Evolutionary conservation across 768 basidiomycete species (phyloP).

Genomic region (Lentinula lateritia): DNA sequence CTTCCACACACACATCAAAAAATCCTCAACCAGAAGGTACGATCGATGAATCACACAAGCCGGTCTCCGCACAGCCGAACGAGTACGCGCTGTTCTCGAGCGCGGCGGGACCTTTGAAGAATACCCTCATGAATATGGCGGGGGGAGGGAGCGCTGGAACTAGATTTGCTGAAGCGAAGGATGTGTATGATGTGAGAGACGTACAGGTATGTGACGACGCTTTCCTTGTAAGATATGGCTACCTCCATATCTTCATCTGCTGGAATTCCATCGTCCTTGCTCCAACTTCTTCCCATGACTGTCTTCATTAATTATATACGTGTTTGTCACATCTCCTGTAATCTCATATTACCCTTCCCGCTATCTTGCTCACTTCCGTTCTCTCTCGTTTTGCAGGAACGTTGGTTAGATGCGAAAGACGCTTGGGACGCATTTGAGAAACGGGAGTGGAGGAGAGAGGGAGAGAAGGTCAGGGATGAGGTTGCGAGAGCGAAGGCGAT

Average conservation of each 20-base stretch:
- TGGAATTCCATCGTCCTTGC: too few relatives aligned
- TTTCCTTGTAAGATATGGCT: too few relatives aligned
- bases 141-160: background rate
- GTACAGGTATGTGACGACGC: conserved; percentile 25
- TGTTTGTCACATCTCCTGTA: too few relatives aligned
- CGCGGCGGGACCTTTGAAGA: conserved; percentile 47
- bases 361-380: too few relatives aligned
- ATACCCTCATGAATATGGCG: background rate
- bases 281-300: too few relatives aligned
- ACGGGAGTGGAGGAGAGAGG: conserved; percentile 72
- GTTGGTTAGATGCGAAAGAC: conserved; percentile 86
- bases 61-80: conserved; percentile 53
- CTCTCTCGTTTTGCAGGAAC: conserved; percentile 50
- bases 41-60: conserved; percentile 25
- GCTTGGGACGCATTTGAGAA: conserved; percentile 80
- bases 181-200: conserved; percentile 49
- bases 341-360: too few relatives aligned
- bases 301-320: too few relatives aligned
- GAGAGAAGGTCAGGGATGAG: conserved; percentile 47
- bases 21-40: conserved; percentile 25
- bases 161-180: conserved; percentile 8
- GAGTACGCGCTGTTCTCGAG: conserved; percentile 61
- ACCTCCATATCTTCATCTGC: too few relatives aligned
- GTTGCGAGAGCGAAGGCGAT: conserved; percentile 20
- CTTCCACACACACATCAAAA: conserved; percentile 9